These are phyloP conservation scores for Aegilops speltoides DNA, from an alignment of 176 grass and related monocot genomes.

Conservation along the genomic window DNA sequence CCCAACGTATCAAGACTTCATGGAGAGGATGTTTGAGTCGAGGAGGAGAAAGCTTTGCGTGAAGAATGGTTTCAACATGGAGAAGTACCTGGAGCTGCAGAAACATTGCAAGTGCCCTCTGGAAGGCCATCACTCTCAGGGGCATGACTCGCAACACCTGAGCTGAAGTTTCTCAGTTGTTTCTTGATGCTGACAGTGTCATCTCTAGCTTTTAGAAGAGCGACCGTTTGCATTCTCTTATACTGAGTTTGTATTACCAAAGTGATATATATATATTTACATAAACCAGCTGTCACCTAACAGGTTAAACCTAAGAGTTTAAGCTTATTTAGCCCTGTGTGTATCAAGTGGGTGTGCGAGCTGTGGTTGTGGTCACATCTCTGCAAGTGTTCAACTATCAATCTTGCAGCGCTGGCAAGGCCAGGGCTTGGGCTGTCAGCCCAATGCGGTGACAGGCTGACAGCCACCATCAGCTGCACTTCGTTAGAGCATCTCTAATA, in stretches of 20 bases:
- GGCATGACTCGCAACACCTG: conserved; percentile 33
- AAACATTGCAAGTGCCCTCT: conserved; percentile 49
- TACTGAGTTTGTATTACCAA: not conserved
- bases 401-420: not conserved
- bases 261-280: not conserved
- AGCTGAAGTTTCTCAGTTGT: conserved; percentile 12
- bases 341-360: not conserved
- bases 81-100: conserved; percentile 57
- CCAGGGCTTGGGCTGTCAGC: not conserved
- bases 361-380: not conserved
- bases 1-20: conserved; percentile 55
- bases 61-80: conserved; percentile 44
- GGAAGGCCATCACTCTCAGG: conserved; percentile 28
- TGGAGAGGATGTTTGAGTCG: conserved; percentile 53
- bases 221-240: not conserved
- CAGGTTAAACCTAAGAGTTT: not conserved
- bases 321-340: not conserved
- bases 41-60: conserved; percentile 44
- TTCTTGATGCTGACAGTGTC: not conserved
- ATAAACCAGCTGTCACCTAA: not conserved
- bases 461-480: not conserved
- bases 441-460: not conserved
- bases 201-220: not conserved
- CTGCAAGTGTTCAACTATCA: not conserved
- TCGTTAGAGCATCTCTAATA: too few relatives aligned